phyloP scores from a whole-genome alignment of 805 yeast genomes.

The Suhomyces tanzawaensis region DNA sequence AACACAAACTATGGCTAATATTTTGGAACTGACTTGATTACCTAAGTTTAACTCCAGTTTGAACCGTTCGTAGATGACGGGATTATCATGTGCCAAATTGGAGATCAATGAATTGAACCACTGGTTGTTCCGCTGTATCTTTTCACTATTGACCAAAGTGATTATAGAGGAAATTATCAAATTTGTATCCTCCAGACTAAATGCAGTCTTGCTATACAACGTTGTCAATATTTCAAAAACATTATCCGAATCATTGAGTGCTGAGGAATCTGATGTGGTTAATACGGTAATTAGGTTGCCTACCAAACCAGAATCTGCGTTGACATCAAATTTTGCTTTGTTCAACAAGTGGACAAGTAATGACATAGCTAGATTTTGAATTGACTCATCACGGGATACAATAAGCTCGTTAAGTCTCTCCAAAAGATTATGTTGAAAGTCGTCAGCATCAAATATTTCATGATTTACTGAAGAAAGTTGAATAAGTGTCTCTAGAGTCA shows the following conservation, averaged over 20 bases:
- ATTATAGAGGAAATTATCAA: not conserved
- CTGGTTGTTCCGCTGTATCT: not conserved
- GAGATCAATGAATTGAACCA: slow-evolving; percentile 4
- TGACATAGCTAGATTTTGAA: slow-evolving; percentile 6
- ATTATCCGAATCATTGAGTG: not conserved
- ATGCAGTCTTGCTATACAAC: not conserved
- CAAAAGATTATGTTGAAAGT: slow-evolving; percentile 18
- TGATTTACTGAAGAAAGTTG: slow-evolving; percentile 2
- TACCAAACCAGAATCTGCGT: not conserved
- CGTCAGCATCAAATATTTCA: slow-evolving; percentile 10
- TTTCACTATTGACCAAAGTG: not conserved
- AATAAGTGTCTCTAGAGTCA: slow-evolving; percentile 25
- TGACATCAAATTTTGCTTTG: not conserved
- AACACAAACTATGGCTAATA: slow-evolving; percentile 28
- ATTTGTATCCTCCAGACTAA: not conserved
- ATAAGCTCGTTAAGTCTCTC: slow-evolving; percentile 18
- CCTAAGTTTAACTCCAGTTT: slow-evolving; percentile 15
- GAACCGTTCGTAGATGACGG: slow-evolving; percentile 8
- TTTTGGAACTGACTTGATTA: slow-evolving; percentile 26
- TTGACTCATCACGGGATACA: slow-evolving; percentile 27
- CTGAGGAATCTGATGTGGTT: not conserved
- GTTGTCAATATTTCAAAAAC: slow-evolving; percentile 1
- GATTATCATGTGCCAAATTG: slow-evolving; percentile 5
- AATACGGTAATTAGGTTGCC: not conserved
- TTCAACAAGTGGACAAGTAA: slow-evolving; percentile 2